Conservation (phyloP, 2,329 filamentous ascomycete species). For the Talaromyces piceae region DNA sequence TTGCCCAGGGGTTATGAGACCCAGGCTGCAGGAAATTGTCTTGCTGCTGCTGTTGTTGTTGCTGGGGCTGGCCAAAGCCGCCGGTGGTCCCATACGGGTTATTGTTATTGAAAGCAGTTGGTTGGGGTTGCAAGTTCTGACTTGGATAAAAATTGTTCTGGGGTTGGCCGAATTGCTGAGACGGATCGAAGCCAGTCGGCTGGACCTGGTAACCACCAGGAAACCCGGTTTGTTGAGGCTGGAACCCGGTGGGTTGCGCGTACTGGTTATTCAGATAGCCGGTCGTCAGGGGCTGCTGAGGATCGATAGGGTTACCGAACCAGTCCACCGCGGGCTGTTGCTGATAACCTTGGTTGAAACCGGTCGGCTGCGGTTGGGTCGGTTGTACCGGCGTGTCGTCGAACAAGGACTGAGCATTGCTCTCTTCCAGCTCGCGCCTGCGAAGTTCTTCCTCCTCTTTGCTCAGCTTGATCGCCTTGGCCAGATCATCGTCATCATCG, state of each 20-base stretch:
- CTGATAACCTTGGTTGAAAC: slow-evolving; percentile 95
- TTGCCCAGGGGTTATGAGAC: slow-evolving; percentile 91
- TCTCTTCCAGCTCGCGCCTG: slow-evolving; percentile 76
- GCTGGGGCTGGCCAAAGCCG: slow-evolving; percentile 45
- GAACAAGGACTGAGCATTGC: slow-evolving; percentile 79
- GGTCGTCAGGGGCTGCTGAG: slow-evolving; percentile 61
- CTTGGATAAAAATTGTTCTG: slow-evolving; percentile 42
- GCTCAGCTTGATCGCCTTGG: slow-evolving; percentile 90
- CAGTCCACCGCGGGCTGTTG: slow-evolving; percentile 95
- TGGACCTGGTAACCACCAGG: slow-evolving; percentile 61
- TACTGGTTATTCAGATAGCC: slow-evolving; percentile 62
- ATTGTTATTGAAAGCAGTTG: slow-evolving; percentile 50
- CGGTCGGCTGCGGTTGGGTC: slow-evolving; percentile 70
- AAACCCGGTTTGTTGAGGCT: slow-evolving; percentile 59
- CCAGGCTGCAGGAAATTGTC: slow-evolving; percentile 64
- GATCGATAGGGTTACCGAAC: slow-evolving; percentile 89
- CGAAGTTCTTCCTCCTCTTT: slow-evolving; percentile 83
- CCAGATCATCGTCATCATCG: slow-evolving; percentile 83
- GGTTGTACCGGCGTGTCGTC: slow-evolving; percentile 62
- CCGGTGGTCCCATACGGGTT: slow-evolving; percentile 49
- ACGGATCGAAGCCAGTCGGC: slow-evolving; percentile 60
- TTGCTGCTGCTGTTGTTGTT: slow-evolving; percentile 35
- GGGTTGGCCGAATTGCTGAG: slow-evolving; percentile 33
- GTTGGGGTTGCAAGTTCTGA: slow-evolving; percentile 50
- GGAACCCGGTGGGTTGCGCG: slow-evolving; percentile 69